These are phyloP conservation scores for Colletotrichum lupini DNA, from an alignment of 2,329 filamentous ascomycete species.

Conservation along the genomic window DNA sequence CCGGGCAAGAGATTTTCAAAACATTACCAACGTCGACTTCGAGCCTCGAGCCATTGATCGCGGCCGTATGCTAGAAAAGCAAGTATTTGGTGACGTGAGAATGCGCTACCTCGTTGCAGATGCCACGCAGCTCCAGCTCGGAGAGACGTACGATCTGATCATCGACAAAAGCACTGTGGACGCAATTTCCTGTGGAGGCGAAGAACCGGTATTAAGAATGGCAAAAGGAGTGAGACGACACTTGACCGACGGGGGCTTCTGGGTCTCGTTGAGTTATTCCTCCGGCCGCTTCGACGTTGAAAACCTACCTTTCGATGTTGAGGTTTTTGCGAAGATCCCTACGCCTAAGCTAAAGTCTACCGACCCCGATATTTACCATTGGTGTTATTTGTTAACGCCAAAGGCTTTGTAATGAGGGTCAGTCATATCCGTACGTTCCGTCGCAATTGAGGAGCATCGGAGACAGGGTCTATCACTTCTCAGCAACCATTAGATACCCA, in stretches of 20 bases:
- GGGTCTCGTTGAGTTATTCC: slow-evolving; percentile 63
- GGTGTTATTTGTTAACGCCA: slow-evolving; percentile 56
- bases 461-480: neutral
- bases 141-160: slow-evolving; percentile 51
- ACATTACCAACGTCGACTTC: slow-evolving; percentile 62
- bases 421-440: neutral
- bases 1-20: slow-evolving; percentile 52
- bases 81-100: slow-evolving; percentile 55
- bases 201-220: slow-evolving; percentile 51
- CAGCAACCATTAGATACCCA: neutral
- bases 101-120: slow-evolving; percentile 58
- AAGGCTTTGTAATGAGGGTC: neutral
- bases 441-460: neutral
- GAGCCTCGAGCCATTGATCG: slow-evolving; percentile 59
- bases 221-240: slow-evolving; percentile 46
- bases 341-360: slow-evolving; percentile 51
- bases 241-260: slow-evolving; percentile 51
- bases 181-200: slow-evolving; percentile 58
- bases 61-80: slow-evolving; percentile 52
- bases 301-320: slow-evolving; percentile 52
- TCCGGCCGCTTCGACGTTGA: slow-evolving; percentile 50
- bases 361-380: slow-evolving; percentile 60
- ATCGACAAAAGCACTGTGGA: slow-evolving; percentile 63
- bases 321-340: slow-evolving; percentile 54
- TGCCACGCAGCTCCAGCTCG: slow-evolving; percentile 49